phyloP scores from a whole-genome alignment of 2,329 filamentous ascomycete genomes.

The Diplodia mutila region DNA sequence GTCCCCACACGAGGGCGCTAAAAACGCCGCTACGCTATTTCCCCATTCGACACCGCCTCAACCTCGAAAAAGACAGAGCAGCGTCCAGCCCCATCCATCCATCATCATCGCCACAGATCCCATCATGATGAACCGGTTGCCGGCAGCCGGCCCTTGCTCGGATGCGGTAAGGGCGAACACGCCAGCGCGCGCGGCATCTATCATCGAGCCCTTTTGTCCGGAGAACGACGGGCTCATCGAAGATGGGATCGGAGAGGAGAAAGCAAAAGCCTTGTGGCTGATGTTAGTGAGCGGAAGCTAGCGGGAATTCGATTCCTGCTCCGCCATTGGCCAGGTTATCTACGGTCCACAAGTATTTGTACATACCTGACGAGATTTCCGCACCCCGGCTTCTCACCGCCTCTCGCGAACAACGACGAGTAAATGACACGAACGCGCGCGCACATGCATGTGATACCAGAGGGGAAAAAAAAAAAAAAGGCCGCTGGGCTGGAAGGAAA shows the following conservation, averaged over 20 bases:
- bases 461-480: no score
- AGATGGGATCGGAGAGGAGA: background rate
- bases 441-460: background rate
- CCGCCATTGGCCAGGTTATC: background rate
- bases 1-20: background rate
- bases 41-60: conserved; percentile 21
- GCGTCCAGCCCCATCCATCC: no score
- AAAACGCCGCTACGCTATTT: background rate
- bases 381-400: background rate
- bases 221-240: background rate
- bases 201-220: background rate
- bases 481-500: background rate
- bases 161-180: background rate
- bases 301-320: no score
- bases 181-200: no score
- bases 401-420: background rate
- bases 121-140: background rate
- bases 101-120: background rate
- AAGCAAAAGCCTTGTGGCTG: background rate
- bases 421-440: background rate
- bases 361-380: background rate
- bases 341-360: no score
- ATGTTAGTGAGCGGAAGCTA: background rate
- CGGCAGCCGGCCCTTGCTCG: background rate
- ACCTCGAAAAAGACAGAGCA: background rate